Evolutionary conservation across 2,329 filamentous ascomycete species (phyloP).

Genomic region (Neonectria magnoliae): DNA sequence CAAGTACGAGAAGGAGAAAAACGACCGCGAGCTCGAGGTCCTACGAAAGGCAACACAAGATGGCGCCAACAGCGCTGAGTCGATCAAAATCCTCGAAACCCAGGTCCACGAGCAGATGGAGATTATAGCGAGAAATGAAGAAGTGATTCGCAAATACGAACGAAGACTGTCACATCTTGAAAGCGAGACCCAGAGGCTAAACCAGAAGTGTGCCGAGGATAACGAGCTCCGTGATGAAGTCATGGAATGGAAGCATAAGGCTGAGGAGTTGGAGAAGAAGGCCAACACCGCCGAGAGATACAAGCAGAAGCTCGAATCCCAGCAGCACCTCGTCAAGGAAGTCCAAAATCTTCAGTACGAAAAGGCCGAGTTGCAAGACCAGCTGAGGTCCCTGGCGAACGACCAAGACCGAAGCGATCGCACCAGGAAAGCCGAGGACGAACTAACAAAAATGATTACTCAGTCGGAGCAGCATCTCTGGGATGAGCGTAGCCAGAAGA

Average conservation of each 20-base stretch:
- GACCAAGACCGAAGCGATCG: slow-evolving; percentile 48
- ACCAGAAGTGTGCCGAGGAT: slow-evolving; percentile 57
- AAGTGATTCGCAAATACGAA: slow-evolving; percentile 55
- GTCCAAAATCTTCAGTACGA: slow-evolving; percentile 65
- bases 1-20: slow-evolving; percentile 69
- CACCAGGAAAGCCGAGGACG: slow-evolving; percentile 51
- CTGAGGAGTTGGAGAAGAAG: slow-evolving; percentile 68
- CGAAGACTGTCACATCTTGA: slow-evolving; percentile 64
- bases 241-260: slow-evolving; percentile 67
- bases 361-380: slow-evolving; percentile 62
- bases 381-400: slow-evolving; percentile 52
- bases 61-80: slow-evolving; percentile 61
- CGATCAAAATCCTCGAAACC: slow-evolving; percentile 64
- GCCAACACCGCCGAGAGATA: slow-evolving; percentile 71
- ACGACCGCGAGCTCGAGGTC: slow-evolving; percentile 63
- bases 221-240: slow-evolving; percentile 68
- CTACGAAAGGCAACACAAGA: slow-evolving; percentile 61
- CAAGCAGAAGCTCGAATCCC: slow-evolving; percentile 69
- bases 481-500: slow-evolving; percentile 57
- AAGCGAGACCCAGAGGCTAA: slow-evolving; percentile 60
- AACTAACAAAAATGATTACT: slow-evolving; percentile 53
- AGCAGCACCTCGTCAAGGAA: slow-evolving; percentile 65
- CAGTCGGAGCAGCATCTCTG: slow-evolving; percentile 55
- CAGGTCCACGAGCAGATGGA: slow-evolving; percentile 74
- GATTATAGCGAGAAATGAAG: slow-evolving; percentile 73